Conservation (phyloP, 176 grass and related monocot species). For the Calamus simplicifolius region DNA sequence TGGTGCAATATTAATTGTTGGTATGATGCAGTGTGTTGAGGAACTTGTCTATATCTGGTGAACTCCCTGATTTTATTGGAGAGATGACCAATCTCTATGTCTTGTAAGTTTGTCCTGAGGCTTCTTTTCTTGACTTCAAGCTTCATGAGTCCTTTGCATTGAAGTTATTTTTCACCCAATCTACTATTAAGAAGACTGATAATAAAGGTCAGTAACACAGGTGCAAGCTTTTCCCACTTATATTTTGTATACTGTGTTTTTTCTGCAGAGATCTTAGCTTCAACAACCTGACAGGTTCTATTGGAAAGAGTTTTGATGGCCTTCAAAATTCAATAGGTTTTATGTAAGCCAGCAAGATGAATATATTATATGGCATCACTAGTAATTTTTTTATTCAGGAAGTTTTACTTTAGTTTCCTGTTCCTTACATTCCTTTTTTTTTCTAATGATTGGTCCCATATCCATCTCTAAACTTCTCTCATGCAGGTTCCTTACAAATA, state of each 20-base stretch:
- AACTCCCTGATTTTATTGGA: slow-evolving; percentile 9
- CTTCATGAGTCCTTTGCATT: too few species aligned
- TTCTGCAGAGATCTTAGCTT: slow-evolving; percentile 67
- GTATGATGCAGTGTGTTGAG: slow-evolving; percentile 7
- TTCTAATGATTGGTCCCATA: neutral
- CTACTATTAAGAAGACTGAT: too few species aligned
- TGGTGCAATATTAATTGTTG: too few species aligned
- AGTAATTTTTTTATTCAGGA: slow-evolving; percentile 6
- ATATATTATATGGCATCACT: neutral
- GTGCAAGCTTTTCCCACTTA: too few species aligned
- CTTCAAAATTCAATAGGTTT: slow-evolving; percentile 33
- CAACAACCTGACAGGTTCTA: slow-evolving; percentile 45
- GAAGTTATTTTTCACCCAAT: too few species aligned
- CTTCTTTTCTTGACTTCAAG: neutral
- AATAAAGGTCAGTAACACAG: too few species aligned
- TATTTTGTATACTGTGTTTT: too few species aligned
- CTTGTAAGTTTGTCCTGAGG: slow-evolving; percentile 1
- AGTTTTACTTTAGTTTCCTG: neutral
- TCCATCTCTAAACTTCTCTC: slow-evolving; percentile 9
- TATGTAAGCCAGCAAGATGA: slow-evolving; percentile 50
- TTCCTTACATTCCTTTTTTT: neutral
- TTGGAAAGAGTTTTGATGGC: slow-evolving; percentile 42
- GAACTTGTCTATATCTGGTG: slow-evolving; percentile 20
- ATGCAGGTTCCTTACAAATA: slow-evolving; percentile 65
- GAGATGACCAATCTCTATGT: neutral